These are phyloP conservation scores for Xylariaceae sp. DNA, from an alignment of 2,329 filamentous ascomycete species.

Conservation along the genomic window DNA sequence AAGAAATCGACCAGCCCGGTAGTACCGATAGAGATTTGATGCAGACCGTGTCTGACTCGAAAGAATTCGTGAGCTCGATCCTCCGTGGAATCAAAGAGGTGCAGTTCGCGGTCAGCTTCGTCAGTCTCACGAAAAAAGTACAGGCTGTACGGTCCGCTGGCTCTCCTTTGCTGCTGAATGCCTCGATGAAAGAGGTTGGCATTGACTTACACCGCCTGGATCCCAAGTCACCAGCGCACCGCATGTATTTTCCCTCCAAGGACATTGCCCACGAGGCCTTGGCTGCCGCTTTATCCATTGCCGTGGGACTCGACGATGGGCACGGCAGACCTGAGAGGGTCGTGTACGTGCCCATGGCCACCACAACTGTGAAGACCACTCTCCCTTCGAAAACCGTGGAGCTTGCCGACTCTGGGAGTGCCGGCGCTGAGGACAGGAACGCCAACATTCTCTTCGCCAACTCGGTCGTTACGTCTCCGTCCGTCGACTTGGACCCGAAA, in stretches of 20 bases:
- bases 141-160: constrained; percentile 58
- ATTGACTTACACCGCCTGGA: constrained; percentile 89
- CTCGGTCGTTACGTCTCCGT: constrained; percentile 90
- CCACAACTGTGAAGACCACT: constrained; percentile 88
- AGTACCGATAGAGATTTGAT: constrained; percentile 61
- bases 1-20: constrained; percentile 64
- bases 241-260: constrained; percentile 94
- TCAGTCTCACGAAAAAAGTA: constrained; percentile 77
- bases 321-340: constrained; percentile 77
- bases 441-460: constrained; percentile 96
- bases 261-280: constrained; percentile 94
- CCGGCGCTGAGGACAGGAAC: constrained; percentile 79
- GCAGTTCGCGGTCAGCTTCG: constrained; percentile 87
- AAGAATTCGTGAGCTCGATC: constrained; percentile 84
- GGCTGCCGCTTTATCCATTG: constrained; percentile 84
- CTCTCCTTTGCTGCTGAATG: constrained; percentile 70
- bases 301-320: constrained; percentile 86
- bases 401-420: constrained; percentile 61
- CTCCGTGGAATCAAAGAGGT: constrained; percentile 91
- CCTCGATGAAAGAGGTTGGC: constrained; percentile 93
- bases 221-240: constrained; percentile 84
- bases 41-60: constrained; percentile 82
- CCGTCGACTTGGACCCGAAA: constrained; percentile 83
- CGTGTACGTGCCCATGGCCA: constrained; percentile 94
- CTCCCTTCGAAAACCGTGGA: constrained; percentile 90